Evolutionary conservation across 352 stramenopile species (phyloP).

Genomic region (Phytophthora rubi): DNA sequence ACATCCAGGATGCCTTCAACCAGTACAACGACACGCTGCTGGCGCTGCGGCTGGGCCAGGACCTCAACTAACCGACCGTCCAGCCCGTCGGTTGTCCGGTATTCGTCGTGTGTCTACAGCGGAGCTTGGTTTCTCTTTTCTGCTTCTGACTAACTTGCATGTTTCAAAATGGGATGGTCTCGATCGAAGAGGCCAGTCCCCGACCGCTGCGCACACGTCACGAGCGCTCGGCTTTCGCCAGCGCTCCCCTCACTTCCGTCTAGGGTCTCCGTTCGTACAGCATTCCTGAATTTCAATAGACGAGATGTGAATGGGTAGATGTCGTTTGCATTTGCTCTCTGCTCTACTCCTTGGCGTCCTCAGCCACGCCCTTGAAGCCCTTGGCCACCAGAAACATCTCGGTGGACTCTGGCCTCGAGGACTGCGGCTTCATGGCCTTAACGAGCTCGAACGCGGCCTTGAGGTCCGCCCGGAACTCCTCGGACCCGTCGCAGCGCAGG

Average conservation of each 20-base stretch:
- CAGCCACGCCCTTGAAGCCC: constrained; percentile 48
- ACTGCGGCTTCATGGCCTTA: constrained; percentile 84
- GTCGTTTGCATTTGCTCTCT: neutral
- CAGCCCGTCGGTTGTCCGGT: constrained; percentile 15
- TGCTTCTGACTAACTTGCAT: constrained; percentile 32
- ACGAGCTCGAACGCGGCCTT: constrained; percentile 67
- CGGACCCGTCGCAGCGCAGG: constrained; percentile 74
- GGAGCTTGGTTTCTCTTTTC: constrained; percentile 32
- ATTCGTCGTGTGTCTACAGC: constrained; percentile 27
- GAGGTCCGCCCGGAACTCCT: constrained; percentile 78
- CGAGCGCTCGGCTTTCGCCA: constrained; percentile 15
- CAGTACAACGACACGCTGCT: constrained; percentile 92
- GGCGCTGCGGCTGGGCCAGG: constrained; percentile 83
- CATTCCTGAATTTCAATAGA: constrained; percentile 44
- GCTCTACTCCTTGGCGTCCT: neutral
- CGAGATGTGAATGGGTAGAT: constrained; percentile 30
- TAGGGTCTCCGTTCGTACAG: constrained; percentile 21
- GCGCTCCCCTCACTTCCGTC: constrained; percentile 25
- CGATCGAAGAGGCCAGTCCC: constrained; percentile 38
- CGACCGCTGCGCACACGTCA: constrained; percentile 25
- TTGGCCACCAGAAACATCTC: constrained; percentile 89
- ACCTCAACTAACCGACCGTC: constrained; percentile 67
- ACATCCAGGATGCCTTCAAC: constrained; percentile 91
- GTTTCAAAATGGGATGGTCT: constrained; percentile 33
- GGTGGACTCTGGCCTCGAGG: constrained; percentile 80